Evolutionary conservation across 2,329 filamentous ascomycete species (phyloP).

Genomic region (Phyllachora maydis): DNA sequence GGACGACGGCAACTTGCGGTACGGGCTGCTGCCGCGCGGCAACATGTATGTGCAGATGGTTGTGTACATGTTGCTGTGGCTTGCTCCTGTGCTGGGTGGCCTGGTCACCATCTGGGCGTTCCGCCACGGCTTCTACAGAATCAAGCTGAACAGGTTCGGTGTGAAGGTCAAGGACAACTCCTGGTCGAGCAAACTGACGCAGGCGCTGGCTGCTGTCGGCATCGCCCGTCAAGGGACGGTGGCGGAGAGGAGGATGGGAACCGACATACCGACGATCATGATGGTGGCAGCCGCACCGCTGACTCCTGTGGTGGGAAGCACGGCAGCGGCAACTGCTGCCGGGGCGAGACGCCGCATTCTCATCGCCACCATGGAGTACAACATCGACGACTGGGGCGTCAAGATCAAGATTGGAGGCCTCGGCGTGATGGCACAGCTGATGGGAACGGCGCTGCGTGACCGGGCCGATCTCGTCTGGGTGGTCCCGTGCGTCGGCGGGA

Average conservation of each 20-base stretch:
- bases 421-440: constrained; percentile 47
- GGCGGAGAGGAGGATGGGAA: no score
- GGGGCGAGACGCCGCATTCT: constrained; percentile 5
- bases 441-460: constrained; percentile 42
- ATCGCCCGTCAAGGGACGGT: no score
- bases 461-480: constrained; percentile 46
- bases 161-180: constrained; percentile 11
- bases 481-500: constrained; percentile 36
- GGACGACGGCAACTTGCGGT: constrained; percentile 31
- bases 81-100: constrained; percentile 28
- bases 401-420: constrained; percentile 52
- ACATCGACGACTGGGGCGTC: constrained; percentile 48
- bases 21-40: constrained; percentile 28
- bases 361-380: constrained; percentile 27
- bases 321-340: no score
- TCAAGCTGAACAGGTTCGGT: constrained; percentile 38
- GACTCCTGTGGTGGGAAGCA: no score
- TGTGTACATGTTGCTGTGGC: constrained; percentile 28
- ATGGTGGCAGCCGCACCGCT: constrained; percentile 2
- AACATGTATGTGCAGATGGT: constrained; percentile 28
- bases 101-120: constrained; percentile 29
- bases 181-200: constrained; percentile 2
- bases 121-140: constrained; percentile 27
- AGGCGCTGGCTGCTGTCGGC: constrained; percentile 1
- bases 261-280: no score